Percentiles rank a stretch among this genome's conserved stretches.
phyloP scores from a whole-genome alignment of 305 asterid species.

The Fraxinus angustifolia region DNA sequence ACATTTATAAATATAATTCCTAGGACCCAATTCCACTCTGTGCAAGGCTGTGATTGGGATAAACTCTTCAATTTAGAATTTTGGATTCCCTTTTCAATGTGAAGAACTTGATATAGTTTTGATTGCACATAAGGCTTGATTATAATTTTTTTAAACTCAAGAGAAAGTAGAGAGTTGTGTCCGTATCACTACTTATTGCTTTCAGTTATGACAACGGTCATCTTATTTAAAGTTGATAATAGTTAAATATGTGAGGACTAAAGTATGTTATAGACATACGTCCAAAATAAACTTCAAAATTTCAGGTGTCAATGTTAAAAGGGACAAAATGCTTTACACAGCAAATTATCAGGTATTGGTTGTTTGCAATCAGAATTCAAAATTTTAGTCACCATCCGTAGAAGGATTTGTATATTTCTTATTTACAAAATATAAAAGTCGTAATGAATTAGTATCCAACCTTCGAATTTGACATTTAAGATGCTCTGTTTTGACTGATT shows the following conservation, averaged over 20 bases:
- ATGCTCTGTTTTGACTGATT: constrained; percentile 3
- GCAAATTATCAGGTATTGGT: neutral
- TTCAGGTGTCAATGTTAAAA: neutral
- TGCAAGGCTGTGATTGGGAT: neutral
- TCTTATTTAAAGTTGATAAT: neutral
- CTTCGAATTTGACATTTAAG: neutral
- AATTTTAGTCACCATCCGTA: neutral
- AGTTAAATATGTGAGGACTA: neutral
- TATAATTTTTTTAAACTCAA: neutral
- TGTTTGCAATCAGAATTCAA: neutral
- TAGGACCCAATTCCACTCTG: neutral
- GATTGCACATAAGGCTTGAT: neutral
- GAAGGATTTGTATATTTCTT: neutral
- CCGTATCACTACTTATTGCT: neutral
- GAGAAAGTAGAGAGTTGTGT: neutral
- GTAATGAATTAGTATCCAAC: neutral
- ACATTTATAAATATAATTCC: neutral
- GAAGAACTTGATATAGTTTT: neutral
- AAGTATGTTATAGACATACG: neutral
- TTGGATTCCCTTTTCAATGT: neutral
- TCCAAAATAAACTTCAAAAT: neutral
- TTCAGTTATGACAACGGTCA: neutral
- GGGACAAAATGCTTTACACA: neutral
- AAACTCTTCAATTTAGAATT: neutral
- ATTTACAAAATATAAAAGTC: neutral